Base-by-base conservation (phyloP, 495 filamentous ascomycete genomes). In the Tuber magnatum region DNA sequence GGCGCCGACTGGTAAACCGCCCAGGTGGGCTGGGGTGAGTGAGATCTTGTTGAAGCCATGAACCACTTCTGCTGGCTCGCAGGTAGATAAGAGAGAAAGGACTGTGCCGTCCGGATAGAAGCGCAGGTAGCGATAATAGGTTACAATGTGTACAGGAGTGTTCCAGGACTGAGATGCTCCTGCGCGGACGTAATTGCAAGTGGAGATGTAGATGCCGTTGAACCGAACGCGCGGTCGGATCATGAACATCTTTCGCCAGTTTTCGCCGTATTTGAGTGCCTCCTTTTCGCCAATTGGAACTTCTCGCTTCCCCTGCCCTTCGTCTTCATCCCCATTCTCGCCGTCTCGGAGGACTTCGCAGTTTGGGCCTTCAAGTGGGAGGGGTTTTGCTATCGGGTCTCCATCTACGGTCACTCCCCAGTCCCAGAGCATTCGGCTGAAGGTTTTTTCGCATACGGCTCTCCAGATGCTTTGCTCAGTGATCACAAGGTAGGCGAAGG, bases 41-140 rank as follows among this genome's bases (percentile, higher is more conserved):
- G 61, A 38, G 5, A 42, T 22, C 76, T 85, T 86, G 70, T 86
- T 91, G 22, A 94, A 85, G 75, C 92, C 85, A 70, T 91, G 91
- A 1, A 97, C 93, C 20, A 98, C 92, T 41, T 97, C 93, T 40
- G 88, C 84, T 0, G 95, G 95, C 83, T 97, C 92, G 41, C 88
- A 85, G 1, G 92, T 95, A 1, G 91, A 91, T 9, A 93, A 86
- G 14, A 99, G 85, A 65, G 88, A 92, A 42, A 97, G 88, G 71
- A 88, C 89, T 1, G 91, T 90, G 39, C 95, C 95, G 84, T 97
- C 92, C 35, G 93, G 91, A 85, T 96, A 97, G 84, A 98, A 95
- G 20, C 95, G 91, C 0, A 99, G 86, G 83, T 98, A 99, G 51
- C 95, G 92, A 85, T 95, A 98, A 84, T 98, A 99, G 0, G 95